phyloP scores from a whole-genome alignment of 306 rosid species.

The Quercus aquifolioides region DNA sequence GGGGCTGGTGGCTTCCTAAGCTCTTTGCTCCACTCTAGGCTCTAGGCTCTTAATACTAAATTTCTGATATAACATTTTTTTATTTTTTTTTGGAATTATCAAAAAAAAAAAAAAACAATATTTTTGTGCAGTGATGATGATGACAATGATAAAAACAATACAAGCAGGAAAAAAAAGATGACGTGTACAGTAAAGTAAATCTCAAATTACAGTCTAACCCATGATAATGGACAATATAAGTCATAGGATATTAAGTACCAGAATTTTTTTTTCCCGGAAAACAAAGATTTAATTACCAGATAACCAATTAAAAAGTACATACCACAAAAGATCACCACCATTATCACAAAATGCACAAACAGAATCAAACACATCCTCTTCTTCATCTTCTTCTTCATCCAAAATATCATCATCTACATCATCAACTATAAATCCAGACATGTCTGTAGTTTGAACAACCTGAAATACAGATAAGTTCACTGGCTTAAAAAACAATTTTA shows the following conservation, averaged over 20 bases:
- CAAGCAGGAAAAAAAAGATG: background rate
- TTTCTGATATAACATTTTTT: too few relatives aligned
- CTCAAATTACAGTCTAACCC: background rate
- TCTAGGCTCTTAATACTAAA: too few relatives aligned
- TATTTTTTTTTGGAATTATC: too few relatives aligned
- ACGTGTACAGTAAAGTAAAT: background rate
- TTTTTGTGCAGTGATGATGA: too few relatives aligned
- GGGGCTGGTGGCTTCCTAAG: too few relatives aligned
- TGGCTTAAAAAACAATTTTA: conserved; percentile 7
- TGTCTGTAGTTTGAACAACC: conserved; percentile 53
- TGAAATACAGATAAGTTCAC: conserved; percentile 30
- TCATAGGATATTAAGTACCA: background rate
- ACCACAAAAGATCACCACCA: conserved; percentile 79
- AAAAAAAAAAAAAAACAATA: too few relatives aligned
- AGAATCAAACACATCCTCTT: conserved; percentile 67
- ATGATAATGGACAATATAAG: background rate
- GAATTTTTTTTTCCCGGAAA: too few relatives aligned
- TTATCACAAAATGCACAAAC: conserved; percentile 92
- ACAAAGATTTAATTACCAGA: background rate
- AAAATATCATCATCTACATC: conserved; percentile 41
- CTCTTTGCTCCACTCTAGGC: too few relatives aligned
- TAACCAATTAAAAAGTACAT: conserved; percentile 16
- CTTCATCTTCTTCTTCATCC: conserved; percentile 56
- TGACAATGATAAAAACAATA: too few relatives aligned
- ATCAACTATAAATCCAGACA: conserved; percentile 67